Evolutionary conservation across 345 rosid species (phyloP).

Genomic region (Eutrema heterophyllum): DNA sequence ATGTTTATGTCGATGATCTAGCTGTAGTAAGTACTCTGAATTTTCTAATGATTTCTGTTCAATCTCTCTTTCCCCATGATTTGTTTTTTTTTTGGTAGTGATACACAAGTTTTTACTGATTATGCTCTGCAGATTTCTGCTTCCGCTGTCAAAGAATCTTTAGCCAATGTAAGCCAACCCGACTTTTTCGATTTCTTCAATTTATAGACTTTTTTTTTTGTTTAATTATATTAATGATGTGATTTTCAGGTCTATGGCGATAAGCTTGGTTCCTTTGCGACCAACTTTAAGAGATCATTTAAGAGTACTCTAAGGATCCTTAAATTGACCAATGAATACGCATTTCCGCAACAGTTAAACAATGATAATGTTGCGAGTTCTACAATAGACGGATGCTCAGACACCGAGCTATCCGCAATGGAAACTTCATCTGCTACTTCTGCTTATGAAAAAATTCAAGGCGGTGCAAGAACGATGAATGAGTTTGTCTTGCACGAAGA

Average conservation of each 20-base stretch:
- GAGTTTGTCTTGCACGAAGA: constrained; percentile 37
- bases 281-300: constrained; percentile 71
- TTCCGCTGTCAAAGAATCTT: constrained; percentile 69
- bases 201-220: not conserved
- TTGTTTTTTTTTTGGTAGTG: not conserved
- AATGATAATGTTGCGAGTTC: constrained; percentile 16
- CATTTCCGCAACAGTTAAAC: constrained; percentile 10
- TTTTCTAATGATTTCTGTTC: not conserved
- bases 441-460: constrained; percentile 35
- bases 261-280: constrained; percentile 45
- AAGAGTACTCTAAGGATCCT: constrained; percentile 75
- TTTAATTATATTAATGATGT: not conserved
- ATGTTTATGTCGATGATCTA: constrained; percentile 46
- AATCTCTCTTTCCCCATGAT: not conserved
- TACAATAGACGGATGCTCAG: constrained; percentile 29
- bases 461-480: constrained; percentile 16
- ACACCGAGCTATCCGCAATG: constrained; percentile 20
- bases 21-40: constrained; percentile 33
- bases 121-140: constrained; percentile 36
- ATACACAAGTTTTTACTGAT: not conserved
- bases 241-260: constrained; percentile 62
- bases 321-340: constrained; percentile 46
- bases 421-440: constrained; percentile 7
- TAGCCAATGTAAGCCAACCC: constrained; percentile 63
- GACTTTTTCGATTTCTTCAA: not conserved